A percentile compares a stretch with the other conserved stretches of the same genome.
Evolutionary conservation across 495 filamentous ascomycete genomes (phyloP).

Genomic region (Parathielavia appendiculata): DNA sequence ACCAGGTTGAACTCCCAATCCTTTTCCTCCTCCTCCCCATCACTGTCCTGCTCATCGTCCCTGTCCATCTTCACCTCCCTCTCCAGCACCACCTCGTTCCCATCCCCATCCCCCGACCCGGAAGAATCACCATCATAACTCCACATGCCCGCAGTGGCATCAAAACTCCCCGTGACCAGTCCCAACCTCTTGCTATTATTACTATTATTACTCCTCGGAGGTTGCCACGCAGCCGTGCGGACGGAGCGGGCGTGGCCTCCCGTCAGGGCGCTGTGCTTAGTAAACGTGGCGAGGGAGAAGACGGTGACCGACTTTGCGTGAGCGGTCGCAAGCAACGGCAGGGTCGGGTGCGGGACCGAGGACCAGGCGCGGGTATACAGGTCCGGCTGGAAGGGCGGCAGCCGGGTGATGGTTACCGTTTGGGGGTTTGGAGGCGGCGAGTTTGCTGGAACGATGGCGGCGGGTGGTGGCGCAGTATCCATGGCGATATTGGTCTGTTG

Average conservation of each 20-base stretch:
- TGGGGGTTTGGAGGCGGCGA: neutral
- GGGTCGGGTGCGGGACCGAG: slow-evolving; percentile 75
- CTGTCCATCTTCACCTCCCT: slow-evolving; percentile 14
- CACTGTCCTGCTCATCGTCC: slow-evolving; percentile 22
- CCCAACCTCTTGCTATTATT: slow-evolving; percentile 42
- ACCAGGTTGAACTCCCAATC: slow-evolving; percentile 86
- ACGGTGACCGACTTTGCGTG: slow-evolving; percentile 80
- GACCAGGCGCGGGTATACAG: slow-evolving; percentile 83
- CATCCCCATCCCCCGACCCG: slow-evolving; percentile 10
- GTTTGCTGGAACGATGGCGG: neutral
- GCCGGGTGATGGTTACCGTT: slow-evolving; percentile 21
- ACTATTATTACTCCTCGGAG: slow-evolving; percentile 26
- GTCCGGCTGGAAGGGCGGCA: slow-evolving; percentile 55
- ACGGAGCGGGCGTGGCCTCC: slow-evolving; percentile 88
- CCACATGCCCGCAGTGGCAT: slow-evolving; percentile 87
- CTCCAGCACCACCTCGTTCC: slow-evolving; percentile 11
- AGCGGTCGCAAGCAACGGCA: slow-evolving; percentile 83
- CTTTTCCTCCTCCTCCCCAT: slow-evolving; percentile 49
- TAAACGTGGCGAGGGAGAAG: slow-evolving; percentile 77
- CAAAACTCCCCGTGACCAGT: slow-evolving; percentile 87
- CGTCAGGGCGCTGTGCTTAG: slow-evolving; percentile 67
- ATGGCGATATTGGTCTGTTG: neutral
- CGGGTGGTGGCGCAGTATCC: neutral
- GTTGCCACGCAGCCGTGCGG: slow-evolving; percentile 79
- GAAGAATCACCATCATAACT: slow-evolving; percentile 47